These are phyloP conservation scores for Fagopyrum homotropicum DNA, from an alignment of 148 eudicot species.

Conservation along the genomic window DNA sequence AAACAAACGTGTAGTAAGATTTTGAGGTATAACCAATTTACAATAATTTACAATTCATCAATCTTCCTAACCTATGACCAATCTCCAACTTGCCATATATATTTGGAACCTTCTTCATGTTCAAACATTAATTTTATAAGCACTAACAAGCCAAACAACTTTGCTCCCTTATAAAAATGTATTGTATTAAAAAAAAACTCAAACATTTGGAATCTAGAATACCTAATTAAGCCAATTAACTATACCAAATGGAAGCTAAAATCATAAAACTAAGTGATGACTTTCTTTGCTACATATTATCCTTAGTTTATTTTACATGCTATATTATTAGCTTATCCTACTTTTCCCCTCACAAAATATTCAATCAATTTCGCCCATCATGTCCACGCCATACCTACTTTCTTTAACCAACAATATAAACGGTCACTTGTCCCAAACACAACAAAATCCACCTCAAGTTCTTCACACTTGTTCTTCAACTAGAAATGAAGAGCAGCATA, in stretches of 20 bases:
- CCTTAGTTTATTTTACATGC: not conserved
- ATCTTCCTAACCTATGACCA: too few species aligned
- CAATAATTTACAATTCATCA: too few species aligned
- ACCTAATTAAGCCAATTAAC: not conserved
- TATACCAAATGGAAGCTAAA: not conserved
- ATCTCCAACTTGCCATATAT: slow-evolving; percentile 5
- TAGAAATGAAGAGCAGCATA: slow-evolving; percentile 24
- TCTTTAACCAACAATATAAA: slow-evolving; percentile 25
- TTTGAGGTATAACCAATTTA: too few species aligned
- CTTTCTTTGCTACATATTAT: not conserved
- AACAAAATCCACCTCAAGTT: slow-evolving; percentile 3
- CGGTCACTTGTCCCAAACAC: slow-evolving; percentile 18
- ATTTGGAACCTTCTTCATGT: slow-evolving; percentile 10
- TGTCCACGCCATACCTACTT: not conserved
- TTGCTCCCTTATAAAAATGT: not conserved
- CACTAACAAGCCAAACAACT: not conserved
- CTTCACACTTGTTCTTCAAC: not conserved
- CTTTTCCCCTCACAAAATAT: not conserved
- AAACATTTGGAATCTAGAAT: not conserved
- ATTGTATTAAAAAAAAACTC: not conserved
- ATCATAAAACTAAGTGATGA: not conserved
- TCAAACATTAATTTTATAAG: not conserved
- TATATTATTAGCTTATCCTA: not conserved
- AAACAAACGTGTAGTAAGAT: too few species aligned
- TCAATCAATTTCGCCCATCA: slow-evolving; percentile 5